Base-by-base conservation (phyloP, 1,284 basidiomycete species). In the Neonothopanus nambi region DNA sequence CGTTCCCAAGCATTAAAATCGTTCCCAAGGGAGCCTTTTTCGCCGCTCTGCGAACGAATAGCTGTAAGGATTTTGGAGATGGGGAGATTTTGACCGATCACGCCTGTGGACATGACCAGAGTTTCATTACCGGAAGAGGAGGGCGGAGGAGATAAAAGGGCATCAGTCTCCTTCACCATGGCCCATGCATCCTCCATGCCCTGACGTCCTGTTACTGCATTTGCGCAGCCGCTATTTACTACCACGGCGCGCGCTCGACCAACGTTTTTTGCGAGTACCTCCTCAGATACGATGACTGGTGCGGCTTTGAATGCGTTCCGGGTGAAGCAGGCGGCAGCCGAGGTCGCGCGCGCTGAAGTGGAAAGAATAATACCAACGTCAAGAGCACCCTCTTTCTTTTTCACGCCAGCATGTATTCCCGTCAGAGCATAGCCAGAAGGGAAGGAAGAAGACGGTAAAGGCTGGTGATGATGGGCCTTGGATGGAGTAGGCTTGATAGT, bases 261-360 rank as follows among this genome's bases (percentile, higher is more conserved):
- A 1, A 73, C 71, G 11, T 80, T 84, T 23, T 73, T 66, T 13
- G 78, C 72, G 26, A 98, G 75, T 12, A 97, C 80, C 36, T 92
- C 78, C 53, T 89, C 82, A 1, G 88, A 91, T 40, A 98, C 91
- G 35, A 91, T 72, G 3, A 99, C 96, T 0, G 96, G 97, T 0
- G 96, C 95, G 0, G 96, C 97, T 67, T 94, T 92, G 83, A 99
- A 98, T 0, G 90, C 93, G 68, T 99, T 99, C 50, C 87, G 81
- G 5, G 96, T 99, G 70, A 98, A 95, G 65, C 90, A 95, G 0
- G 92, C 96, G 0, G 96, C 96, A 1, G 93, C 90, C 0, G 90
- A 78, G 0, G 91, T 87, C 0, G 84, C 84, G 17, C 74, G 69
- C 1, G 79, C 66, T 0, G 86, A 81, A 1, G 88, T 89, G 3